Conservation (phyloP, 2,329 filamentous ascomycete species). For the Colletotrichum paranaense region DNA sequence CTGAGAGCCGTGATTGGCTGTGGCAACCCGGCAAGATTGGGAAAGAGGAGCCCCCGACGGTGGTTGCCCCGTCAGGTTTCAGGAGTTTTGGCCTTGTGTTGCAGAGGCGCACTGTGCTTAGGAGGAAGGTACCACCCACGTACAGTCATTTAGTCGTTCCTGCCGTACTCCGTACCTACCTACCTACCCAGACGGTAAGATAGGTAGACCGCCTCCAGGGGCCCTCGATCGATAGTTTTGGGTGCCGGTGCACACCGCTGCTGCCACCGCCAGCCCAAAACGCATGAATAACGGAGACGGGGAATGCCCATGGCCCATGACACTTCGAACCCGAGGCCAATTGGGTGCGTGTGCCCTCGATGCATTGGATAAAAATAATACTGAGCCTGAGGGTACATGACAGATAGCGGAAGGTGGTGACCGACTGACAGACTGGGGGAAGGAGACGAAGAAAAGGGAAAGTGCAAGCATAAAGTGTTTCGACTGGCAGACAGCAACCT, state of each 20-base stretch:
- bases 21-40: not conserved
- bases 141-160: not conserved
- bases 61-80: conserved; percentile 49
- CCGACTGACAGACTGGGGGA: not conserved
- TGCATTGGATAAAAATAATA: conserved; percentile 23
- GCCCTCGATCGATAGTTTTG: conserved; percentile 4
- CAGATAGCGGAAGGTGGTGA: not conserved
- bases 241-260: conserved; percentile 18
- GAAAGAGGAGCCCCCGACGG: not conserved
- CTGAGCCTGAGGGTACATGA: conserved; percentile 3
- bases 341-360: not conserved
- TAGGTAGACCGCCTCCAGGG: not conserved
- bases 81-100: conserved; percentile 24
- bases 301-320: conserved; percentile 30
- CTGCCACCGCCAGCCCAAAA: conserved; percentile 4
- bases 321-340: not conserved
- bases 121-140: not conserved
- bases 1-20: conserved; percentile 9
- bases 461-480: conserved; percentile 31
- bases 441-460: not conserved
- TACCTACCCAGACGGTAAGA: too few species aligned
- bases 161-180: too few species aligned
- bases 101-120: not conserved
- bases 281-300: conserved; percentile 32
- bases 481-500: conserved; percentile 26